Evolutionary conservation across 768 basidiomycete species (phyloP).

Genomic region (Lactifluus subvellereus): DNA sequence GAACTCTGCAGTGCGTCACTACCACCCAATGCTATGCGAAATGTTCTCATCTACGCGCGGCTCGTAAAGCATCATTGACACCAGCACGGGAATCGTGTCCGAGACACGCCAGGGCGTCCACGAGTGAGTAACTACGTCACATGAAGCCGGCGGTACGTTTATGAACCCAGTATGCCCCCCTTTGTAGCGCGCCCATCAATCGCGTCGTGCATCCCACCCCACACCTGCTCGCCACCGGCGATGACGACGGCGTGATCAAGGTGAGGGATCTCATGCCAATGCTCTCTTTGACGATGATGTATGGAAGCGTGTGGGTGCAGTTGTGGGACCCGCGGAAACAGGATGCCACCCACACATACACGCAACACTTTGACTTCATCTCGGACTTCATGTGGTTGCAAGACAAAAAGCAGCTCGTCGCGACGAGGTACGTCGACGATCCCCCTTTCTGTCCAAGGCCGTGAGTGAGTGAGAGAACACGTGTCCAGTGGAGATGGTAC

Average conservation of each 20-base stretch:
- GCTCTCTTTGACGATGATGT: not conserved
- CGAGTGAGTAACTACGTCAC: slow-evolving; percentile 47
- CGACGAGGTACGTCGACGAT: slow-evolving; percentile 65
- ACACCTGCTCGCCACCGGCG: slow-evolving; percentile 76
- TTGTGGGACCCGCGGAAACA: slow-evolving; percentile 83
- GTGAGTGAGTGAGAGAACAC: not conserved
- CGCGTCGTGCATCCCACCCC: slow-evolving; percentile 69
- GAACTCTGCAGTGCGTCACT: slow-evolving; percentile 64
- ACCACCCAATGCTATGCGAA: not conserved
- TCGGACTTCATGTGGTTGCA: slow-evolving; percentile 85
- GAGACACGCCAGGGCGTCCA: slow-evolving; percentile 50
- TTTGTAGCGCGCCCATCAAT: slow-evolving; percentile 71
- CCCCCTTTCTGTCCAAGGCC: not conserved
- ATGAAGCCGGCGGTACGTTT: slow-evolving; percentile 13
- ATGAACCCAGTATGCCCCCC: slow-evolving; percentile 15
- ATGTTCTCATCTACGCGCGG: slow-evolving; percentile 1
- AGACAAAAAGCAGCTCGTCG: slow-evolving; percentile 66
- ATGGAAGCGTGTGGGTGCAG: slow-evolving; percentile 37
- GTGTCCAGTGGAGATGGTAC: slow-evolving; percentile 80
- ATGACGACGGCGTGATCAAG: slow-evolving; percentile 93
- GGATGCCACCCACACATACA: slow-evolving; percentile 60
- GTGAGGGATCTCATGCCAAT: slow-evolving; percentile 33
- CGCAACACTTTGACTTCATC: slow-evolving; percentile 92
- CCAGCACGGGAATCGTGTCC: slow-evolving; percentile 47
- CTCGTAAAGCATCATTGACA: slow-evolving; percentile 57